A percentile compares a stretch with the other conserved stretches of the same genome.
Conservation (phyloP, 257 asterid genomes). For the Scutellaria baicalensis region DNA sequence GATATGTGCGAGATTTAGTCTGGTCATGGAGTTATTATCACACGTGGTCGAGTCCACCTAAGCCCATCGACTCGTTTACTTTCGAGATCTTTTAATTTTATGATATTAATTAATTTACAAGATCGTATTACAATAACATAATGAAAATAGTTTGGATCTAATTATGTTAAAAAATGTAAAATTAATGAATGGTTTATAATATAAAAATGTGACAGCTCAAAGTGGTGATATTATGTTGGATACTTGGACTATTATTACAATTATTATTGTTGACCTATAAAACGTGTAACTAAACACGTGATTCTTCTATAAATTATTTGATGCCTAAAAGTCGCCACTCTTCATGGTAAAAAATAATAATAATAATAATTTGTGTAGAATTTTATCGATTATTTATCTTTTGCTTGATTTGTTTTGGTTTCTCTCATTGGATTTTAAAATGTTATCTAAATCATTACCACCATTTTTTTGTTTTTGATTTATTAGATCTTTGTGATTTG, state of each 20-base stretch:
- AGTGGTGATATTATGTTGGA: background rate
- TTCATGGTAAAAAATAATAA: background rate
- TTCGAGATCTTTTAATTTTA: background rate
- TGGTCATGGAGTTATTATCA: conserved; percentile 3
- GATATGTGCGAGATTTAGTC: background rate
- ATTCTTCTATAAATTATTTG: conserved; percentile 2
- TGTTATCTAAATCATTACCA: too few relatives aligned
- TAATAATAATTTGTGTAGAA: background rate
- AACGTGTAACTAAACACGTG: conserved; percentile 27
- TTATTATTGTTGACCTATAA: conserved; percentile 26
- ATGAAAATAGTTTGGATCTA: background rate
- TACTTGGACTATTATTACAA: conserved; percentile 8
- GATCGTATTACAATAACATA: too few relatives aligned
- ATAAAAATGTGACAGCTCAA: conserved; percentile 1
- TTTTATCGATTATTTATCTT: conserved; percentile 20
- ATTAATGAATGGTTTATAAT: background rate
- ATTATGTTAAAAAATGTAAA: background rate
- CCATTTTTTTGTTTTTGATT: too few relatives aligned
- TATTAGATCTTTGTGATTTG: too few relatives aligned
- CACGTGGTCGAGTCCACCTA: conserved; percentile 21
- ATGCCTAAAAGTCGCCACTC: background rate
- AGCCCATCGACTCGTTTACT: background rate
- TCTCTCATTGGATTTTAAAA: too few relatives aligned
- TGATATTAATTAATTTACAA: background rate
- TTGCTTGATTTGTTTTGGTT: conserved; percentile 28